Evolutionary conservation across 805 yeast genomes (phyloP).

Genomic region (Candida ficus): DNA sequence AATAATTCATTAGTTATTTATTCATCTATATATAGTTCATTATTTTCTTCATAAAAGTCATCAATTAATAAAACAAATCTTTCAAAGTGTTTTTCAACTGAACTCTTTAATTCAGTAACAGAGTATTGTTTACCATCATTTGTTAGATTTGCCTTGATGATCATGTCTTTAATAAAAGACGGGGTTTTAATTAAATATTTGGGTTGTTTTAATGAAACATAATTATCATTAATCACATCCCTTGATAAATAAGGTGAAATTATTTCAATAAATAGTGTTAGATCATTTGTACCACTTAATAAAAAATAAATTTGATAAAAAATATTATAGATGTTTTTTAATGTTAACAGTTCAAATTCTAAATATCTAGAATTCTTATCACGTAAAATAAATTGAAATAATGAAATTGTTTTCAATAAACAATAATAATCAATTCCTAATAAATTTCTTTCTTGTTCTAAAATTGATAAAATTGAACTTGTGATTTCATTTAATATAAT

Average conservation of each 20-base stretch:
- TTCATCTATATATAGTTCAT: neutral
- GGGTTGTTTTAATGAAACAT: slow-evolving; percentile 5
- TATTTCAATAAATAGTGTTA: slow-evolving; percentile 8
- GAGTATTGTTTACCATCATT: slow-evolving; percentile 2
- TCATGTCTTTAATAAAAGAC: slow-evolving; percentile 11
- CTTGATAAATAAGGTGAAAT: slow-evolving; percentile 11
- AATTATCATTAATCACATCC: slow-evolving; percentile 7
- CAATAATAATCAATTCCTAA: slow-evolving; percentile 15
- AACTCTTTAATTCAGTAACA: neutral
- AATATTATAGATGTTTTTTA: slow-evolving; percentile 12
- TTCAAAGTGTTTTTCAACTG: slow-evolving; percentile 1
- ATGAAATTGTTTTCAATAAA: slow-evolving; percentile 12
- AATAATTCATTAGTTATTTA: neutral
- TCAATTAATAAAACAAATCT: slow-evolving; percentile 3
- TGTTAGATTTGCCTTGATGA: slow-evolving; percentile 14
- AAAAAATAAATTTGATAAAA: slow-evolving; percentile 5
- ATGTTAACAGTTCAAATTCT: slow-evolving; percentile 12
- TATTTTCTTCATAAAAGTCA: slow-evolving; percentile 4
- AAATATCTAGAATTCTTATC: slow-evolving; percentile 15
- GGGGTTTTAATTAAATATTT: slow-evolving; percentile 17
- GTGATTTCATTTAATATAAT: slow-evolving; percentile 13
- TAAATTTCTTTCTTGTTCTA: slow-evolving; percentile 14
- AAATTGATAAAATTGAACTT: slow-evolving; percentile 4
- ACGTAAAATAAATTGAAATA: slow-evolving; percentile 13
- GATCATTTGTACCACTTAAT: slow-evolving; percentile 19